Base-by-base conservation (phyloP, 768 basidiomycete species). In the Lentinula detonsa region DNA sequence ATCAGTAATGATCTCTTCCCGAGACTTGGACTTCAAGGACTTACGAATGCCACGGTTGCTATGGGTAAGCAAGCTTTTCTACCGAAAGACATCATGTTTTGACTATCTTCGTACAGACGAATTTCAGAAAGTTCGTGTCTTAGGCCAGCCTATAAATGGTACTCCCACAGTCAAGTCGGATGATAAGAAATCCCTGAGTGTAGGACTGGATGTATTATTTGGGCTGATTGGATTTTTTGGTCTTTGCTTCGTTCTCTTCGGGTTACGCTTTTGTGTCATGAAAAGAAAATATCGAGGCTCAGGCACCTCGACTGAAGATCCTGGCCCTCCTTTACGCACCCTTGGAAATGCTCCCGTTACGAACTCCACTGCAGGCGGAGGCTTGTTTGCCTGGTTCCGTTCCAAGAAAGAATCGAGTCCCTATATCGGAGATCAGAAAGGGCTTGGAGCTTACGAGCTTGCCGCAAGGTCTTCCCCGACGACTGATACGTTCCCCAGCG, bases 121-220 rank as follows among this genome's bases (percentile, higher is more conserved):
- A 64, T 93, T 92, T 73, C 69, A 84, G 49, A 81, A 76, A 4
- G 88, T 91, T 4, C 84, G 91, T 4, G 82, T 92, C 13, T 72
- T 86, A 35, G 80, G 86, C 52, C 78, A 84, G 61, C 84, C 89
- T 0, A 72, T 90, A n/a, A 34, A 60, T 51, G 51, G 60, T 51
- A 58, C 64, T 57, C 58, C 52, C 21, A 23, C 60, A 2, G 16
- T 50, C 35, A 23, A 66, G 3, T 59, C 63, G n/a, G 64, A 61
- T 3, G 68, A 63, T 4, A 74, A 73, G 21, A 73, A 76, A 57
- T 77, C 76, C 62, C 65, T 85, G 4, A 81, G 78, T 1, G 76
- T 89, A 4, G 90, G 88, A 4, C 70, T 90, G 57, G 79, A 84
- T 55, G 81, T 89, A 4, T 76, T 91, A 23, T 74, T 90, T 37